Percentiles rank a stretch among this genome's conserved stretches.
These are phyloP conservation scores for Graphilbum sp. DNA, from an alignment of 2,329 filamentous ascomycete species.

Conservation along the genomic window DNA sequence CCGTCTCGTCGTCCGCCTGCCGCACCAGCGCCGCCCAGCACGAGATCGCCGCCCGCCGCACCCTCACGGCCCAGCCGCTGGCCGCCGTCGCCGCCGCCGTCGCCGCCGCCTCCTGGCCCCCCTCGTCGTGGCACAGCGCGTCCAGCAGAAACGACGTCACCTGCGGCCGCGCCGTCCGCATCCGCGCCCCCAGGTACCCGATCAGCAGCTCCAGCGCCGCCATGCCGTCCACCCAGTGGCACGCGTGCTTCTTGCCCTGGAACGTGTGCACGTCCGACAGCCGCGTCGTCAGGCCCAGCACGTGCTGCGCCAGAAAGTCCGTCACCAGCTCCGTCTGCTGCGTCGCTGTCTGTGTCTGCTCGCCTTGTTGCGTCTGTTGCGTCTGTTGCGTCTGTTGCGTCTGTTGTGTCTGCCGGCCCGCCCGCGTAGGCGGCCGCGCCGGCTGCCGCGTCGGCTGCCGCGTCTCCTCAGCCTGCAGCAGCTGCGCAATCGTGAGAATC, in stretches of 20 bases:
- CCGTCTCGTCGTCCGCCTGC: conserved; percentile 50
- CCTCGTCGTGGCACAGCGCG: conserved; percentile 48
- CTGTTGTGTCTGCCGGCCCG: too few relatives aligned
- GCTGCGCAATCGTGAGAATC: conserved; percentile 8
- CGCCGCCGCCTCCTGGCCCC: conserved; percentile 13
- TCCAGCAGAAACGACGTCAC: conserved; percentile 87
- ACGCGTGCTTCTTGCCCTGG: conserved; percentile 7
- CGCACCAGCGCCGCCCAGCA: conserved; percentile 72
- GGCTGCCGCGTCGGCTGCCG: too few relatives aligned
- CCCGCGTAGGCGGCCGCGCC: too few relatives aligned
- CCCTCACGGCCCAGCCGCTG: conserved; percentile 11
- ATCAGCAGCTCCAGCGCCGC: conserved; percentile 82
- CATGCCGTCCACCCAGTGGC: conserved; percentile 25
- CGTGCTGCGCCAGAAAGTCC: conserved; percentile 64
- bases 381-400: too few relatives aligned
- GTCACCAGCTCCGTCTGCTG: conserved; percentile 41
- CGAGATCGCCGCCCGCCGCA: conserved; percentile 65
- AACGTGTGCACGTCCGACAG: conserved; percentile 47
- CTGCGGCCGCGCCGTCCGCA: conserved; percentile 71
- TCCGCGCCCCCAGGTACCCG: conserved; percentile 52
- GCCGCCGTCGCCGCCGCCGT: conserved; percentile 11
- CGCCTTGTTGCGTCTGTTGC: conserved; percentile 18
- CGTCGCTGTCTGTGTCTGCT: conserved; percentile 20
- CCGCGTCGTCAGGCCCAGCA: conserved; percentile 72
- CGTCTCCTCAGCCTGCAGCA: conserved; percentile 13